Conservation (phyloP, 2,329 filamentous ascomycete species). For the Ciborinia camelliae region DNA sequence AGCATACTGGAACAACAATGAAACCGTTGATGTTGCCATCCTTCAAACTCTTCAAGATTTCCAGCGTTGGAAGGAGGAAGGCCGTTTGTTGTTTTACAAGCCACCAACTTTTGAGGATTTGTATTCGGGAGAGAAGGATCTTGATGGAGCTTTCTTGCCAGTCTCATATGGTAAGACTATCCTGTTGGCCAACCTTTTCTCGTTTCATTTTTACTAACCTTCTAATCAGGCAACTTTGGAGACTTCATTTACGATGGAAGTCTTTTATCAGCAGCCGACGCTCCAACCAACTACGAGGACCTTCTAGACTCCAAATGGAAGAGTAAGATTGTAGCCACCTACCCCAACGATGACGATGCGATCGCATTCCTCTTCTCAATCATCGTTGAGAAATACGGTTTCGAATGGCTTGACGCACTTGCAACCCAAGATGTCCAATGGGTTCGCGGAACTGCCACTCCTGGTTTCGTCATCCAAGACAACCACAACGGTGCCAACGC, state of each 20-base stretch:
- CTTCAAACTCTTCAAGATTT: slow-evolving; percentile 53
- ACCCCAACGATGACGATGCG: slow-evolving; percentile 2
- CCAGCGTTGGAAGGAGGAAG: slow-evolving; percentile 45
- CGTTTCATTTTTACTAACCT: background rate
- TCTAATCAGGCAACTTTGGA: background rate
- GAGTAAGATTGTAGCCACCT: slow-evolving; percentile 7
- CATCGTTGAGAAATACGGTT: background rate
- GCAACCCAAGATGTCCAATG: slow-evolving; percentile 6
- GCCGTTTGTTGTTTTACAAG: slow-evolving; percentile 1
- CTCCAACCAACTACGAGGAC: background rate
- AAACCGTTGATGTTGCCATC: slow-evolving; percentile 46
- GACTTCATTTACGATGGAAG: background rate
- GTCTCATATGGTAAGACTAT: background rate
- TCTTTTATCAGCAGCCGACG: slow-evolving; percentile 16
- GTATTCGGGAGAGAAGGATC: background rate
- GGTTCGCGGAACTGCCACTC: slow-evolving; percentile 1
- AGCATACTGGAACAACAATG: slow-evolving; percentile 41
- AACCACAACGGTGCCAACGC: background rate
- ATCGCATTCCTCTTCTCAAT: background rate
- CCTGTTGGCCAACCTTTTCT: background rate
- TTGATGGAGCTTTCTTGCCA: slow-evolving; percentile 4
- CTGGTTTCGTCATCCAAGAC: background rate
- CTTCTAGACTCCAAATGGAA: slow-evolving; percentile 6
- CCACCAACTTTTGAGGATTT: background rate
- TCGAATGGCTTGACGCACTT: background rate